phyloP scores from a whole-genome alignment of 2,329 filamentous ascomycete species.

The Gyromitra esculenta region DNA sequence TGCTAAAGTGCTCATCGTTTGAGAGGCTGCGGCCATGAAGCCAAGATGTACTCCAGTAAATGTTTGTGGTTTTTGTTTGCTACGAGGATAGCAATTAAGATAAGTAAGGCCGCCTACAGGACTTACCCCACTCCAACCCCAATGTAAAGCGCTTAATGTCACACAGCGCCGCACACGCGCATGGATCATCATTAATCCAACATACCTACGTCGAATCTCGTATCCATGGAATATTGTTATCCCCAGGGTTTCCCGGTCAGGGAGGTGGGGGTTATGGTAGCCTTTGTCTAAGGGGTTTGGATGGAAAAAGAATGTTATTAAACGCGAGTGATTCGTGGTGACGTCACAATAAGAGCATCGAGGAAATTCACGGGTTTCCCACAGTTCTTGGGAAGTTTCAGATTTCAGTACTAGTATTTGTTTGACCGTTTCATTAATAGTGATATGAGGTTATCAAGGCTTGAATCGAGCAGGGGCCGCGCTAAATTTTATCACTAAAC shows the following conservation, averaged over 20 bases:
- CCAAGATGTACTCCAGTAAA: background rate
- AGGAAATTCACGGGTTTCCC: background rate
- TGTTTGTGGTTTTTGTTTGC: background rate
- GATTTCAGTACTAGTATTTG: too few relatives aligned
- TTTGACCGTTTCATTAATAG: too few relatives aligned
- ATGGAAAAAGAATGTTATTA: background rate
- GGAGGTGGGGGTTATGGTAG: background rate
- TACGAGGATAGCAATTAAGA: background rate
- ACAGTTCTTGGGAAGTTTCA: too few relatives aligned
- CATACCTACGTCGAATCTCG: background rate
- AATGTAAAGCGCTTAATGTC: background rate
- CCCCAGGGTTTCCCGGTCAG: background rate
- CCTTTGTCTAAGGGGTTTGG: background rate
- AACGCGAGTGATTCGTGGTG: background rate
- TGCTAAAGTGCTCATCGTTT: background rate
- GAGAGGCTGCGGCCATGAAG: background rate
- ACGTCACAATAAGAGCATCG: background rate
- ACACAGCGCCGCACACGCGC: background rate
- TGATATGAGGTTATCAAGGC: too few relatives aligned
- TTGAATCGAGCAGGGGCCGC: too few relatives aligned
- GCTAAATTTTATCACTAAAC: too few relatives aligned
- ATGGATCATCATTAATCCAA: background rate
- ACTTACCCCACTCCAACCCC: too few relatives aligned
- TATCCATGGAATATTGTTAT: background rate
- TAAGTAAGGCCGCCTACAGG: too few relatives aligned